Evolutionary conservation across 1,284 basidiomycete species (phyloP), one percentile per base, ranked within the genome.

Genomic region (Erythrobasidium hasegawianum): DNA sequence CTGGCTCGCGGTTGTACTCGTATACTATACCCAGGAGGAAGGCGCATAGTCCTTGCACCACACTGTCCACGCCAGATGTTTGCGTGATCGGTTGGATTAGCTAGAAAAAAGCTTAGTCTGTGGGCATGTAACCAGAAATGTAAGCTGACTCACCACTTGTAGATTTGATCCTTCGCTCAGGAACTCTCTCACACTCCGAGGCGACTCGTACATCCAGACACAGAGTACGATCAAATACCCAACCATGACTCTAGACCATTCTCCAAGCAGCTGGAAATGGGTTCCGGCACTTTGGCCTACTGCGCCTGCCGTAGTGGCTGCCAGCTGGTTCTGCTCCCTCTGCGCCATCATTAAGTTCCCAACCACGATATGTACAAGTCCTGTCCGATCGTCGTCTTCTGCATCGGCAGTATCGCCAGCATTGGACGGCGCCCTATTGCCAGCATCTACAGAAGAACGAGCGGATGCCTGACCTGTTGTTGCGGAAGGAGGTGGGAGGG

Each of bases 171-270:
- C 88, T 74, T 85, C 84, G 59, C 89, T 87, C 67, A 98, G 80
- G 75, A 97, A 94, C 76, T 92, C 93, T 62, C 86, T 83, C 52
- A 97, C 91, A 0, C 88, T 87, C 59, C 82, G 83, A 0, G 92
- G 87, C 70, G 94, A 92, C 72, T 97, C 93, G 92, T 93, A 97
- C n/a, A 97, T 81, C 95, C 95, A 98, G 59, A 90, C 88, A 16
- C 85, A 83, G 20, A 98, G 81, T 53, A 96, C 78, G 43, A 85
- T 84, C 47, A 97, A 81, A 76, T 97, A 95, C 0, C 87, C 89
- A 4, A 90, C 86, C 74, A 93, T 86, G 66, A 97, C 81, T 67
- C 91, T 82, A 70, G 92, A 90, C 92, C 93, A 97, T 72, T 94
- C 91, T 61, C 85, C 79, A 4, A 82, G 80, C 71, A 89, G 85